Conservation (phyloP, 225 moss, liverwort and hornwort genomes). For the Pseudisothecium myosuroides region DNA sequence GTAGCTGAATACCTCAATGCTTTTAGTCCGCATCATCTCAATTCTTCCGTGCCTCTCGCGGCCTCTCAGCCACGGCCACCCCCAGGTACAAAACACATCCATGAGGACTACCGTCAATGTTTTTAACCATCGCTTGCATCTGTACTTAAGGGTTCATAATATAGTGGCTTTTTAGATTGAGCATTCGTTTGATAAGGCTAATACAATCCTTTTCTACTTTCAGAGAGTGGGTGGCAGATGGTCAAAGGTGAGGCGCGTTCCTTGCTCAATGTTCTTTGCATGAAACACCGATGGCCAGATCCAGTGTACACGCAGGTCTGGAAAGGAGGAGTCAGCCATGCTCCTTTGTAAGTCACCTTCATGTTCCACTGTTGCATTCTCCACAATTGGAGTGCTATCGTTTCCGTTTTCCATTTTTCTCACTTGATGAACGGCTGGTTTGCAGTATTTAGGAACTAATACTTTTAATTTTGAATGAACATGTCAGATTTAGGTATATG, state of each 20-base stretch:
- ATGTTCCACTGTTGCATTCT: neutral
- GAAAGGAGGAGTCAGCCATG: constrained; percentile 34
- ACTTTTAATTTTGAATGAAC: neutral
- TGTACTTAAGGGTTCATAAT: neutral
- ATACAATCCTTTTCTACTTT: neutral
- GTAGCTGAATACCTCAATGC: neutral
- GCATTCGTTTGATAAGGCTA: neutral
- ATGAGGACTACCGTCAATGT: neutral
- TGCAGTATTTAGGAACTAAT: neutral
- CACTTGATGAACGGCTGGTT: neutral
- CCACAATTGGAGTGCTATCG: neutral
- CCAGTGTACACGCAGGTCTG: constrained; percentile 19
- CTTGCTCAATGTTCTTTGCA: constrained; percentile 31
- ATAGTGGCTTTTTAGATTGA: neutral
- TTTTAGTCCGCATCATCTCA: neutral
- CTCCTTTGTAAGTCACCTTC: constrained; percentile 17
- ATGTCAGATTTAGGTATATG: constrained; percentile 51
- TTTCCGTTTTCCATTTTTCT: neutral
- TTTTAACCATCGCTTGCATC: neutral
- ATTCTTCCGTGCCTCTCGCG: neutral
- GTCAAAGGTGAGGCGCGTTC: constrained; percentile 44
- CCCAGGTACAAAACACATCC: constrained; percentile 6
- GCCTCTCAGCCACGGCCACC: constrained; percentile 5
- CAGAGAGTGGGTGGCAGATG: constrained; percentile 16
- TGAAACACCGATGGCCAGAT: constrained; percentile 37